phyloP scores from a whole-genome alignment of 2,329 filamentous ascomycete genomes.

The Cytospora paraplurivora region DNA sequence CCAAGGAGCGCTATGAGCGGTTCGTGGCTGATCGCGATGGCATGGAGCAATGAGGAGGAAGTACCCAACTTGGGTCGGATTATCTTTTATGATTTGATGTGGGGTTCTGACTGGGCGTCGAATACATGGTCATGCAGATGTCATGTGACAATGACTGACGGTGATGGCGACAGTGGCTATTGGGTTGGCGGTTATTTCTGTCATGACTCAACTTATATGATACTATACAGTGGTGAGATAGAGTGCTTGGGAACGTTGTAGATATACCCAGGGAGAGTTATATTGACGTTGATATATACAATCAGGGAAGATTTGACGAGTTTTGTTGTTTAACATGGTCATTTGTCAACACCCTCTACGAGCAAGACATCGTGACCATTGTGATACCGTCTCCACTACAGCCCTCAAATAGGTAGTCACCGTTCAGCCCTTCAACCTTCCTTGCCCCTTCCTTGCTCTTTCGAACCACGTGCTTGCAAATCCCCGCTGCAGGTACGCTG shows the following conservation, averaged over 20 bases:
- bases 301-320: neutral
- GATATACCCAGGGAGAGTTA: conserved; percentile 11
- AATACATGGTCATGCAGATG: neutral
- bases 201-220: neutral
- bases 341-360: too few species aligned
- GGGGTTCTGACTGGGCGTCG: neutral
- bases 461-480: too few species aligned
- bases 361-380: too few species aligned
- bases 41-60: conserved; percentile 11
- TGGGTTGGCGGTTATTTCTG: neutral
- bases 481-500: too few species aligned
- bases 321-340: too few species aligned
- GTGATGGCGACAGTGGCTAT: neutral
- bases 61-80: neutral
- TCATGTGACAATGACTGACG: neutral
- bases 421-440: too few species aligned
- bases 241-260: neutral
- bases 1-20: conserved; percentile 46
- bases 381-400: too few species aligned
- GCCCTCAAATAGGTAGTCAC: too few species aligned
- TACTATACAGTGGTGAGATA: neutral
- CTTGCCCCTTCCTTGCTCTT: too few species aligned
- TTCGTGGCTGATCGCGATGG: conserved; percentile 53
- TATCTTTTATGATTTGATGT: neutral
- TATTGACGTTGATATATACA: neutral